phyloP scores from a whole-genome alignment of 2,329 filamentous ascomycete genomes.

The Corniculantispora saksenae region DNA sequence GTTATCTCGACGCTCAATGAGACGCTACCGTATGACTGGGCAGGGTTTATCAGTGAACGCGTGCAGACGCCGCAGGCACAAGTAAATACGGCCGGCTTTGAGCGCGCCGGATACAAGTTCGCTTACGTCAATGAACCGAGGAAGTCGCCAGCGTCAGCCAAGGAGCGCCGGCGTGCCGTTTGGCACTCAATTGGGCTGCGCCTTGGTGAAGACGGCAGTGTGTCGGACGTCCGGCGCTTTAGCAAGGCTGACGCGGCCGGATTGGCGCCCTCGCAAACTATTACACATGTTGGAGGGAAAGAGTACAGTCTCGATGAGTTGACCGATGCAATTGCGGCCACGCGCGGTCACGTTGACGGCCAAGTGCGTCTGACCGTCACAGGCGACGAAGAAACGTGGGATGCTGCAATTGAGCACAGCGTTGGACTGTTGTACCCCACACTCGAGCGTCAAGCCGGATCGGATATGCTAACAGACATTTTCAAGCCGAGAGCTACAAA shows the following conservation, averaged over 20 bases:
- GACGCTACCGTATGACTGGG: conserved; percentile 10
- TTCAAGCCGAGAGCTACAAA: background rate
- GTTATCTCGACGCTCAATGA: conserved; percentile 9
- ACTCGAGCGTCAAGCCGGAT: background rate
- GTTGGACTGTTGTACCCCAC: background rate
- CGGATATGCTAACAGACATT: background rate
- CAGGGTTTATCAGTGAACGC: background rate
- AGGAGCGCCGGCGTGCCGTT: conserved; percentile 2
- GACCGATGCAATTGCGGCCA: conserved; percentile 31
- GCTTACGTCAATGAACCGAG: background rate
- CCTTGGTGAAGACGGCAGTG: conserved; percentile 1
- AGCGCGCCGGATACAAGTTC: conserved; percentile 19
- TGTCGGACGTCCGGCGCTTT: conserved; percentile 17
- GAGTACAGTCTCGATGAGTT: conserved; percentile 10
- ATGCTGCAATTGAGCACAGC: background rate
- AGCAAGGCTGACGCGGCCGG: conserved; percentile 14
- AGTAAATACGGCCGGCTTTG: conserved; percentile 15
- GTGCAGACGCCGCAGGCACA: conserved; percentile 10
- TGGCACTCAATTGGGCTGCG: conserved; percentile 19
- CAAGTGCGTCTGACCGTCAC: background rate
- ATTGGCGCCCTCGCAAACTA: conserved; percentile 14
- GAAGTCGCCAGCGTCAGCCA: background rate
- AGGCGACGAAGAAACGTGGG: conserved; percentile 10
- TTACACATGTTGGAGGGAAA: conserved; percentile 6
- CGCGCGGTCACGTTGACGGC: conserved; percentile 22